Base-by-base conservation (phyloP, 164 flowering plant species). In the Stephania cephalantha region DNA sequence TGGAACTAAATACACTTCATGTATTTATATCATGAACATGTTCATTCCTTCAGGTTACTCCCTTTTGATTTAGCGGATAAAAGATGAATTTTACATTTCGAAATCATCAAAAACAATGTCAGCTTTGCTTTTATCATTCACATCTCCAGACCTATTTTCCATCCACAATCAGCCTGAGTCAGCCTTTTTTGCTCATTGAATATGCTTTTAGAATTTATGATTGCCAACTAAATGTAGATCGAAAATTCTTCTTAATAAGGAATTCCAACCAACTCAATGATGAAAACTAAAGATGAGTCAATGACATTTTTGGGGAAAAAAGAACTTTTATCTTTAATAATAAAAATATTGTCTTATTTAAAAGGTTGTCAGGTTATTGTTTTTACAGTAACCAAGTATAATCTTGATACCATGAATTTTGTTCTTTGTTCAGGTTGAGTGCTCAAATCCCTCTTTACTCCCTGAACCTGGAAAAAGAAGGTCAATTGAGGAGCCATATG, bases 381-480 rank as follows among this genome's bases (percentile, higher is more conserved):
- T 29, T 7, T 35, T 61, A 42, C 3, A 22, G 30, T 31, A 52
- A 13, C 25, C 25, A 4, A 52, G 9, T 15, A 73, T 66, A 22
- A 3, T 20, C 7, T 55, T 6, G n/a, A 65, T 72, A 7, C 11
- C 42, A 3, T 68, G 53, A 31, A 5, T 8, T 69, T 22, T 72
- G 10, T 82, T 58, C 63, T 71, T 85, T 74, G 74, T 71, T 22
- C 79, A 95, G 99, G 91, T 93, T 71, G 92, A 93, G 64, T 95
- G 99, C 84, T 95, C 99, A 45, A 95, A 95, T 85, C 99, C 99
- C 68, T 93, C 95, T 61, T 65, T 86, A 70, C 97, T 95, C 78
- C 98, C 99, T 74, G 98, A 93, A 80, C 88, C 94, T 83, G 99
- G 92, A 65, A 84, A 78, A 71, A 86, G 98, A 83, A 88, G 73